These are phyloP conservation scores for Xylaria sp. DNA, from an alignment of 2,329 filamentous ascomycete species.

Conservation along the genomic window DNA sequence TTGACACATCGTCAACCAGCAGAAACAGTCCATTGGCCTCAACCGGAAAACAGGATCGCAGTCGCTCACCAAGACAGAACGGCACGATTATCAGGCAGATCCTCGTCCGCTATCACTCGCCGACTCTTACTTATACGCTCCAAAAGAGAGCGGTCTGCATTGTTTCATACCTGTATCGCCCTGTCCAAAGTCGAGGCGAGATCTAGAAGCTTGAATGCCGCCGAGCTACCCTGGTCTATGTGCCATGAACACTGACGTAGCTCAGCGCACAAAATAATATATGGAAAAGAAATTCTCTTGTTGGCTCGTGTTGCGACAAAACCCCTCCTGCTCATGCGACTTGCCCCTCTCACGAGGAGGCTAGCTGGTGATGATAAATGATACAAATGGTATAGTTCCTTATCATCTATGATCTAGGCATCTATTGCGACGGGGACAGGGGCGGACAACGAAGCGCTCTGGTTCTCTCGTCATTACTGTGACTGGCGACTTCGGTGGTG, in stretches of 20 bases:
- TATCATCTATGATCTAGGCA: background rate
- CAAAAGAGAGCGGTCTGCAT: slow-evolving; percentile 34
- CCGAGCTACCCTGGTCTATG: slow-evolving; percentile 20
- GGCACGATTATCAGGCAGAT: slow-evolving; percentile 36
- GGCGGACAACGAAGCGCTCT: slow-evolving; percentile 22
- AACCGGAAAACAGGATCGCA: slow-evolving; percentile 31
- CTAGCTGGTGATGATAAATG: slow-evolving; percentile 6
- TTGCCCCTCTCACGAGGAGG: slow-evolving; percentile 21
- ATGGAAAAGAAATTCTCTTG: slow-evolving; percentile 28
- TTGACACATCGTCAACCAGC: slow-evolving; percentile 28
- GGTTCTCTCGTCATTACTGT: slow-evolving; percentile 1
- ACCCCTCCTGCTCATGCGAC: slow-evolving; percentile 36
- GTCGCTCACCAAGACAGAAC: slow-evolving; percentile 33
- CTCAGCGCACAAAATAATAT: slow-evolving; percentile 36
- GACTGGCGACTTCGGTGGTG: slow-evolving; percentile 14
- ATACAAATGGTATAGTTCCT: background rate
- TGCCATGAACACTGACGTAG: slow-evolving; percentile 33
- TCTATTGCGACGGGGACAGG: background rate
- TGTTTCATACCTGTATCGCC: slow-evolving; percentile 38
- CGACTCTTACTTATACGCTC: slow-evolving; percentile 34
- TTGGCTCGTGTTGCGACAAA: slow-evolving; percentile 31
- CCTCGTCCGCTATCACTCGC: slow-evolving; percentile 37
- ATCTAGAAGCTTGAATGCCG: slow-evolving; percentile 1
- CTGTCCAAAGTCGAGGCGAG: slow-evolving; percentile 33
- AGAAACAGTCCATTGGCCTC: slow-evolving; percentile 28